Conservation (phyloP, 139 green algal genomes). For the Tetradesmus lagerheimii region DNA sequence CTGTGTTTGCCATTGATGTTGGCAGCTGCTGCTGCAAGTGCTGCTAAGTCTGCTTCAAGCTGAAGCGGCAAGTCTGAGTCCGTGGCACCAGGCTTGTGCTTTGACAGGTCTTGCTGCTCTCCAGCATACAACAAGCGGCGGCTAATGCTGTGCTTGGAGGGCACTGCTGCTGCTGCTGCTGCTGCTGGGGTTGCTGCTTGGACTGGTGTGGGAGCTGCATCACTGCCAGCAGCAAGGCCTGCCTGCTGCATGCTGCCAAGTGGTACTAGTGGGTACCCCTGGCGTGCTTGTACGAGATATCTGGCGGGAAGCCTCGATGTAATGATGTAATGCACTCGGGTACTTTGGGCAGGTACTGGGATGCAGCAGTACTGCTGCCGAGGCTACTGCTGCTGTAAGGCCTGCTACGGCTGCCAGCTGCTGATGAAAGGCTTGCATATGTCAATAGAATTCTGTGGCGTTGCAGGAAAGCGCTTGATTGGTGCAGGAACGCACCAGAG, state of each 20-base stretch:
- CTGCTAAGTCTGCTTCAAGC: not conserved
- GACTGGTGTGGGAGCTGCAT: not conserved
- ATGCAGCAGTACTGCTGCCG: not conserved
- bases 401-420: not conserved
- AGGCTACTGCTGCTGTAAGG: not conserved
- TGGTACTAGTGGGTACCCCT: not conserved
- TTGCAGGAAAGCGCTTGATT: not conserved
- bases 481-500: not conserved
- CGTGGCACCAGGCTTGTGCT: not conserved
- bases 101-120: not conserved
- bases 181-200: not conserved
- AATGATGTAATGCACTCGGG: not conserved
- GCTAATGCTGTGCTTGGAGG: not conserved
- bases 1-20: not conserved
- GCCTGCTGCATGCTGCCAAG: not conserved
- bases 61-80: not conserved
- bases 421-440: not conserved
- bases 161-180: not conserved
- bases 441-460: not conserved
- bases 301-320: not conserved
- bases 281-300: not conserved
- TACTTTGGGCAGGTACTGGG: not conserved
- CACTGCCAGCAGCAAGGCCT: not conserved
- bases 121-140: not conserved
- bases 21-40: constrained; percentile 10